Evolutionary conservation across 768 basidiomycete species (phyloP).

Genomic region (Pilatotrama ljubarskyi): DNA sequence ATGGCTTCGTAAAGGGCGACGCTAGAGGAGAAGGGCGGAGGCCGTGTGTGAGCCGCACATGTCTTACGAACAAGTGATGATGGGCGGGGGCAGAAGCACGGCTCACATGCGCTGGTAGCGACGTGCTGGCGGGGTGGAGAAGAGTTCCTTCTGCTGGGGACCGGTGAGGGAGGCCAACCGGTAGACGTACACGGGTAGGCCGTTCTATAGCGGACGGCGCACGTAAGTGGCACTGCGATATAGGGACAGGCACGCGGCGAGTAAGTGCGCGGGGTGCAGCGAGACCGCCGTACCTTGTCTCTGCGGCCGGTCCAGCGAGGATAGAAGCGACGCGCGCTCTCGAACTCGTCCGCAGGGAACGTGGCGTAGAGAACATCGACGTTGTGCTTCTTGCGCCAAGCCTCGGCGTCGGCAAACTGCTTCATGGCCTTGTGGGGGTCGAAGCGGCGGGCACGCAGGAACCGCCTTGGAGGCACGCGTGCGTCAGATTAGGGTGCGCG

Average conservation of each 20-base stretch:
- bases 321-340: conserved; percentile 61
- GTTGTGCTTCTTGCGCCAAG: conserved; percentile 65
- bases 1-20: conserved; percentile 68
- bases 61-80: not conserved
- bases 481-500: not conserved
- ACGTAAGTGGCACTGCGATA: not conserved
- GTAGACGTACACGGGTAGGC: conserved; percentile 77
- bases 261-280: not conserved
- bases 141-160: conserved; percentile 59
- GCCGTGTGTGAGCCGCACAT: not conserved
- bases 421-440: conserved; percentile 60
- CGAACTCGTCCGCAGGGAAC: conserved; percentile 61
- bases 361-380: conserved; percentile 63
- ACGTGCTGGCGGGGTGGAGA: conserved; percentile 50
- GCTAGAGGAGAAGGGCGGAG: conserved; percentile 36
- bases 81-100: not conserved
- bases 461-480: conserved; percentile 52
- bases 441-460: conserved; percentile 77
- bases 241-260: no score
- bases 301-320: conserved; percentile 80
- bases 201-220: conserved; percentile 42
- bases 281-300: conserved; percentile 55
- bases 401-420: conserved; percentile 67
- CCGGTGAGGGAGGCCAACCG: conserved; percentile 59
- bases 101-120: conserved; percentile 73